Evolutionary conservation across 2,329 filamentous ascomycete genomes (phyloP), one percentile per base, ranked within the genome.

Genomic region (Claviceps africana): DNA sequence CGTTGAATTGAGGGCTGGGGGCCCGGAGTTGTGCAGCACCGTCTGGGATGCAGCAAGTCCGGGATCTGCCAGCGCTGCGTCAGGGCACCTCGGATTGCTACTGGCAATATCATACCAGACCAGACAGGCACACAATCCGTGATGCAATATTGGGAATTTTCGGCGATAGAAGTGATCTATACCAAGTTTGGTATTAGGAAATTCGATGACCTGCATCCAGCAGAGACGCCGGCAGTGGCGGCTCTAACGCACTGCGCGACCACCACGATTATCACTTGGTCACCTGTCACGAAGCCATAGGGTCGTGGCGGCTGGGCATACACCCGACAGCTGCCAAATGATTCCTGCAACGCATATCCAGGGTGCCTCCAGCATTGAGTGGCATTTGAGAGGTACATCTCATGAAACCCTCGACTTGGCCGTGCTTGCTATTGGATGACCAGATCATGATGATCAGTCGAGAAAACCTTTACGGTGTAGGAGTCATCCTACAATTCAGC

Each of bases 41-140:
- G 28, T 22, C 28, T 25, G 39, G 48, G 13, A 33, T 33, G 48
- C 48, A 43, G 48, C 48, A 50, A 33, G 37, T 35, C 48, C n/a
- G 30, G 19, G 39, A 44, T 50, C n/a, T 43, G 39, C 39, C 48
- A 50, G 39, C 48, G n/a, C 48, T 48, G 31, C 47, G 47, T 39
- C 47, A 48, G 47, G 25, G 47, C 35, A 48, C 47, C 33, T 30
- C 33, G n/a, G 7, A 19, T 39, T 46, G 46, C 33, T 21, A n/a
- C 28, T 48, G n/a, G 19, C 33, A 48, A 39, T 37, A 33, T 28
- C 33, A 48, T 48, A 48, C 33, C 47, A 48, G 21, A 48, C 33
- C 47, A 48, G 21, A 17, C 33, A 39, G 25, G 7, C 47, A 48
- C 33, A 28, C 15, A 39, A n/a, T 37, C 31, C 15, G 21, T 21